Conservation (phyloP, 345 rosid species). For the Bruguiera sexangula region DNA sequence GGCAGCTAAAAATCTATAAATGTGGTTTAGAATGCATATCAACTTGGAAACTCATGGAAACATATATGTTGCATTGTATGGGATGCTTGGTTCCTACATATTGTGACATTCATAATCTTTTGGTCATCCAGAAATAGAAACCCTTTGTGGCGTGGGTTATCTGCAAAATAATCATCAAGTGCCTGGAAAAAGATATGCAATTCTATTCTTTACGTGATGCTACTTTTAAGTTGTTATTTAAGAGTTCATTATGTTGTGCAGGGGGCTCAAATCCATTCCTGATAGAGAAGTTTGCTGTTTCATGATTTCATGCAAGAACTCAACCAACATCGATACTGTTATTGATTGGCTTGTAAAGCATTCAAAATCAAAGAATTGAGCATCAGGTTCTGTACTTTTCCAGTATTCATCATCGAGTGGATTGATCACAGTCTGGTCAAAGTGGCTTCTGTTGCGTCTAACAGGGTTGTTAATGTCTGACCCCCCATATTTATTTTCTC, state of each 20-base stretch:
- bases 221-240: not conserved
- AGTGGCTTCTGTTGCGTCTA: constrained; percentile 17
- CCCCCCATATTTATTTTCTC: constrained; percentile 8
- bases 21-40: not conserved
- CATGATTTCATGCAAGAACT: constrained; percentile 77
- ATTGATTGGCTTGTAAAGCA: constrained; percentile 76
- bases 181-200: no score
- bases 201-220: not conserved
- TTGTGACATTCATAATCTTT: no score
- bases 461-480: constrained; percentile 18
- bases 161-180: no score
- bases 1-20: not conserved
- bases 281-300: constrained; percentile 66
- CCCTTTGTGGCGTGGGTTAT: no score
- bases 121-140: not conserved
- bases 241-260: constrained; percentile 18
- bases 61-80: no score
- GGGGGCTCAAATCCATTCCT: constrained; percentile 57
- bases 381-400: constrained; percentile 9
- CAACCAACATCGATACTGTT: constrained; percentile 64
- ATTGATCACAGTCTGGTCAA: constrained; percentile 7
- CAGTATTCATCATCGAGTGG: not conserved
- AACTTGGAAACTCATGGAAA: not conserved
- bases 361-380: constrained; percentile 62
- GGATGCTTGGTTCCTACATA: no score